Percentiles rank a stretch among this genome's conserved stretches.
phyloP scores from a whole-genome alignment of 257 asterid species.

The Galeopsis tetrahit region DNA sequence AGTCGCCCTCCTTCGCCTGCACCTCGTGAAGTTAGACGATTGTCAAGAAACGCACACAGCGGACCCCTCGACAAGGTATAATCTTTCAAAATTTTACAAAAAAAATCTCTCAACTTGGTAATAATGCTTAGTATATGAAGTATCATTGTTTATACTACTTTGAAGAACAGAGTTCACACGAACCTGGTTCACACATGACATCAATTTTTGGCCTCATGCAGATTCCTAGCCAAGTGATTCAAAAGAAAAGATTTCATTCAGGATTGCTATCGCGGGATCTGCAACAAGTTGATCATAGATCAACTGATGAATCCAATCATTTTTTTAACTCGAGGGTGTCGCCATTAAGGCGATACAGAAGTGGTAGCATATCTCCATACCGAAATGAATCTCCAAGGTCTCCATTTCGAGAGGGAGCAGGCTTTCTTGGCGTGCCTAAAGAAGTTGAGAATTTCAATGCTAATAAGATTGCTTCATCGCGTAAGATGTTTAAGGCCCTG shows the following conservation, averaged over 20 bases:
- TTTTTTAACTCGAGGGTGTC: conserved; percentile 55
- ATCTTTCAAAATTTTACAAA: background rate
- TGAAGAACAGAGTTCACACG: too few species aligned
- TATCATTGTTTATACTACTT: too few species aligned
- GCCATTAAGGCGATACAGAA: conserved; percentile 62
- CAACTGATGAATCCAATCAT: conserved; percentile 40
- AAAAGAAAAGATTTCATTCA: conserved; percentile 68
- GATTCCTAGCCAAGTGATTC: conserved; percentile 57
- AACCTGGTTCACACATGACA: too few species aligned
- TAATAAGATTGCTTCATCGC: conserved; percentile 56
- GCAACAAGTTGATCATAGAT: conserved; percentile 45
- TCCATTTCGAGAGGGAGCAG: conserved; percentile 74
- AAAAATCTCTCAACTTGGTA: too few species aligned
- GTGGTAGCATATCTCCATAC: conserved; percentile 83
- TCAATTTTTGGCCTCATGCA: conserved; percentile 39
- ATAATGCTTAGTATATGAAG: too few species aligned
- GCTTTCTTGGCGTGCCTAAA: conserved; percentile 79
- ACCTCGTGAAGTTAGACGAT: conserved; percentile 48
- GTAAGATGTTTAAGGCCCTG: conserved; percentile 55
- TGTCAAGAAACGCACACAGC: conserved; percentile 77
- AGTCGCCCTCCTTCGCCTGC: conserved; percentile 57
- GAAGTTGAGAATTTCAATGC: conserved; percentile 51
- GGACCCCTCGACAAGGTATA: conserved; percentile 91
- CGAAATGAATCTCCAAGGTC: conserved; percentile 78
- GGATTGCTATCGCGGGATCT: conserved; percentile 73